A percentile compares a stretch with the other conserved stretches of the same genome.
These are phyloP conservation scores for Avicennia marina DNA, from an alignment of 257 asterid genomes.

Conservation along the genomic window DNA sequence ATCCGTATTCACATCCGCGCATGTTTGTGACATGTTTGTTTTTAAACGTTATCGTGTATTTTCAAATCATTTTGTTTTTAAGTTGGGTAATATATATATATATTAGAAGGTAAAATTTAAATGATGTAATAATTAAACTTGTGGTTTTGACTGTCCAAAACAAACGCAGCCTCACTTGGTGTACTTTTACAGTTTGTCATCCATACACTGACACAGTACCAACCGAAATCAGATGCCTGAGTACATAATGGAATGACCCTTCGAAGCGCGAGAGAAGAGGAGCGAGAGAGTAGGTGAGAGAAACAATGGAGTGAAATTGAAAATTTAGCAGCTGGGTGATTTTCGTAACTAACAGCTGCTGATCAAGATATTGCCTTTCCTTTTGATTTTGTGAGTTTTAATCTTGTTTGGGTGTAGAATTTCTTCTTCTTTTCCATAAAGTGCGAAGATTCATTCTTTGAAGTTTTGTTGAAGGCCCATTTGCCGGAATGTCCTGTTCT, in stretches of 20 bases:
- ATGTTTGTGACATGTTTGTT: background rate
- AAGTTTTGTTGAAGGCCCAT: slow-evolving; percentile 25
- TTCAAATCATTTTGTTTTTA: too few relatives aligned
- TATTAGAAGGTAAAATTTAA: too few relatives aligned
- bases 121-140: too few relatives aligned
- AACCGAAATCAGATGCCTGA: slow-evolving; percentile 24
- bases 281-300: slow-evolving; percentile 17
- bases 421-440: background rate
- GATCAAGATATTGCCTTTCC: slow-evolving; percentile 36
- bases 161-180: too few relatives aligned
- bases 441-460: slow-evolving; percentile 25
- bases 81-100: too few relatives aligned
- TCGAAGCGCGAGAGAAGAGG: slow-evolving; percentile 14
- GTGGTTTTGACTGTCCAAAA: too few relatives aligned
- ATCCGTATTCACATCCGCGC: slow-evolving; percentile 5
- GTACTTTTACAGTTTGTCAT: slow-evolving; percentile 33
- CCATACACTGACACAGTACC: slow-evolving; percentile 30
- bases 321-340: slow-evolving; percentile 52
- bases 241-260: slow-evolving; percentile 17
- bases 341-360: slow-evolving; percentile 55
- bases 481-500: slow-evolving; percentile 17
- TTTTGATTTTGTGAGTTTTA: slow-evolving; percentile 32
- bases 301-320: slow-evolving; percentile 45
- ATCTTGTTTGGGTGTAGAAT: slow-evolving; percentile 1
- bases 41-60: too few relatives aligned